Evolutionary conservation across 2,329 filamentous ascomycete species (phyloP).

Genomic region (Chaetomium sp.): DNA sequence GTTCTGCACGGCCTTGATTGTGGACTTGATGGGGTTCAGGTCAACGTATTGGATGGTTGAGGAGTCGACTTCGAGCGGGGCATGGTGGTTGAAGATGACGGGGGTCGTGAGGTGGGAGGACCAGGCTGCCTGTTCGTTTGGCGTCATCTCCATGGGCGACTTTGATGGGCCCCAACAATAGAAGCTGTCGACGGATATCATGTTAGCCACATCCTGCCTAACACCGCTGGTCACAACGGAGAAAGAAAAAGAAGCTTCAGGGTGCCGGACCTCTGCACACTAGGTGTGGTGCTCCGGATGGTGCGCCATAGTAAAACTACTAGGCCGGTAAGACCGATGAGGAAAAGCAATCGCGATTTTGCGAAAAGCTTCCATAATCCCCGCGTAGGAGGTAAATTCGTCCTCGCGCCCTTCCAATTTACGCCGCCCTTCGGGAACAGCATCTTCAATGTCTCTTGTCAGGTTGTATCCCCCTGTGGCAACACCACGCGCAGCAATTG

Average conservation of each 20-base stretch:
- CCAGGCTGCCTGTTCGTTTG: conserved; percentile 89
- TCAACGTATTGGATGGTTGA: conserved; percentile 72
- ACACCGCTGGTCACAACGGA: neutral
- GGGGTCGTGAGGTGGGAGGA: conserved; percentile 82
- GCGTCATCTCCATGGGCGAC: conserved; percentile 90
- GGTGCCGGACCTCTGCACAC: conserved; percentile 76
- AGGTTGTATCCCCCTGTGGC: conserved; percentile 31
- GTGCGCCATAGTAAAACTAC: conserved; percentile 83
- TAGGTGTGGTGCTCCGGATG: conserved; percentile 69
- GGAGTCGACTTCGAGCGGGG: conserved; percentile 76
- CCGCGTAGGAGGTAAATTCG: conserved; percentile 69
- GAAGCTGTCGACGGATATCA: conserved; percentile 54
- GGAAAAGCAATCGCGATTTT: conserved; percentile 69
- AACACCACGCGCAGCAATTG: conserved; percentile 25
- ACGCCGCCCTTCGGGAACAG: conserved; percentile 84
- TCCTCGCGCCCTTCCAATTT: conserved; percentile 85
- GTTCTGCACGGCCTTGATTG: conserved; percentile 68
- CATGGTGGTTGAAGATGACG: conserved; percentile 93
- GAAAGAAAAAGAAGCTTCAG: neutral
- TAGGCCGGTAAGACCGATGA: conserved; percentile 62
- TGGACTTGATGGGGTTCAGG: conserved; percentile 79
- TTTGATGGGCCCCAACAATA: conserved; percentile 96
- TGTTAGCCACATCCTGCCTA: conserved; percentile 13
- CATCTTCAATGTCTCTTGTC: conserved; percentile 52
- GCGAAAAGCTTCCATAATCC: conserved; percentile 65